Evolutionary conservation across 345 rosid genomes (phyloP).

Genomic region (Pistacia atlantica): DNA sequence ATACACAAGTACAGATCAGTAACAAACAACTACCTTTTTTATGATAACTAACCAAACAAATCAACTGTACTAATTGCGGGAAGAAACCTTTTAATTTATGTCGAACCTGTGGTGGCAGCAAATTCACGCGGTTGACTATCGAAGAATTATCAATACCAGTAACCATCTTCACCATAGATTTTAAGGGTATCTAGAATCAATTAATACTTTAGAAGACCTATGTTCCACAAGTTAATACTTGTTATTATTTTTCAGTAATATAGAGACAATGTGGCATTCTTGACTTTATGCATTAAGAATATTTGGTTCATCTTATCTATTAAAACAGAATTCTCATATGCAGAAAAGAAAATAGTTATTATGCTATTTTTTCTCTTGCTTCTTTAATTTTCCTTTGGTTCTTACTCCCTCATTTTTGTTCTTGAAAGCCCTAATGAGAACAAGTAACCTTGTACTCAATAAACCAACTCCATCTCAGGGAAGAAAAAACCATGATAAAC

Average conservation of each 20-base stretch:
- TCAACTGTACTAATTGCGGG: not conserved
- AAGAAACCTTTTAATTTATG: not conserved
- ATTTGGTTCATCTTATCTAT: not conserved
- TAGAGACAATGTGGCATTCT: not conserved
- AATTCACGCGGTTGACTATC: too few relatives aligned
- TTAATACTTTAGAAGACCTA: not conserved
- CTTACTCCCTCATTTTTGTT: too few relatives aligned
- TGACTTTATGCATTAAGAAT: not conserved
- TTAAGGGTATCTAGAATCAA: not conserved
- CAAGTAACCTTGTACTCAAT: too few relatives aligned
- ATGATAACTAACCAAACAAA: not conserved
- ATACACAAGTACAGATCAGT: not conserved
- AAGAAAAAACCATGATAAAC: too few relatives aligned
- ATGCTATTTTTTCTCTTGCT: not conserved
- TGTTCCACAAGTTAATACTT: too few relatives aligned
- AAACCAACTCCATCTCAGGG: too few relatives aligned
- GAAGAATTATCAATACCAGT: not conserved
- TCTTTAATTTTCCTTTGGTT: not conserved
- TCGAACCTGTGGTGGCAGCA: not conserved
- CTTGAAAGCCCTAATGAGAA: too few relatives aligned
- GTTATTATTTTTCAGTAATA: too few relatives aligned
- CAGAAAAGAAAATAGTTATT: not conserved
- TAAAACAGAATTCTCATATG: not conserved
- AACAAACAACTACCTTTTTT: not conserved
- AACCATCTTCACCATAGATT: not conserved